Evolutionary conservation across 441 rosid species (phyloP), one percentile per base, ranked within the genome.

Genomic region (Brassica balearica): DNA sequence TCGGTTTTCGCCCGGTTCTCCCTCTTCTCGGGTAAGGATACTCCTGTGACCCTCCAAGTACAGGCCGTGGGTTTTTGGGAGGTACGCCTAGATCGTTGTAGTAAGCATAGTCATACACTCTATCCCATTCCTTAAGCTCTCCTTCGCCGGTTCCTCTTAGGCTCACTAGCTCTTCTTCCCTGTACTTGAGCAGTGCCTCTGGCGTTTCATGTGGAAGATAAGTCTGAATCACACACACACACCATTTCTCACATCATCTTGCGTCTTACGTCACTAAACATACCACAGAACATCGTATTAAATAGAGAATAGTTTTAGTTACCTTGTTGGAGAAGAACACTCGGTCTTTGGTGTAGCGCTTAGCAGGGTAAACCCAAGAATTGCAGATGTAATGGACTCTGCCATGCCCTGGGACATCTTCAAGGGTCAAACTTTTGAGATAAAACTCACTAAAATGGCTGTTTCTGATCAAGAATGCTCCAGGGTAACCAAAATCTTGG

Each of bases 1-100:
- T 68, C 1, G 86, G 88, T 41, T 85, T 76, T 19, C 97, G 80
- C 29, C 98, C 80, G 12, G 97, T 94, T 82, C 96, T 84, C 71
- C 94, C 97, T 43, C 97, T 83, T 9, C 98, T 89, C 69, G 98
- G 98, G 79, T 93, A 93, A 61, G 98, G 98, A 75, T 85, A 87
- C 70, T 90, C 83, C 2, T 67, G 32, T 5, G 97, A 83, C 0
- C 98, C 98, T 62, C 97, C 98, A 7, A 93, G 95, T 59, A 89
- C 81, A 2, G 94, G 95, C 5, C 95, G 84, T 19, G 76, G 84
- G 48, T 82, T 73, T 6, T 86, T 68, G 0, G 86, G 69, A 6
- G 97, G 98, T 12, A 85, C 70, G 0, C 91, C 93, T 82, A 93
- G 75, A 71, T 93, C 98, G 55, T 90, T 93, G 83, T 91, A 93